Percentiles rank a stretch among this genome's conserved stretches.
phyloP scores from a whole-genome alignment of 352 stramenopile genomes.

The Phytophthora fragariaefolia region DNA sequence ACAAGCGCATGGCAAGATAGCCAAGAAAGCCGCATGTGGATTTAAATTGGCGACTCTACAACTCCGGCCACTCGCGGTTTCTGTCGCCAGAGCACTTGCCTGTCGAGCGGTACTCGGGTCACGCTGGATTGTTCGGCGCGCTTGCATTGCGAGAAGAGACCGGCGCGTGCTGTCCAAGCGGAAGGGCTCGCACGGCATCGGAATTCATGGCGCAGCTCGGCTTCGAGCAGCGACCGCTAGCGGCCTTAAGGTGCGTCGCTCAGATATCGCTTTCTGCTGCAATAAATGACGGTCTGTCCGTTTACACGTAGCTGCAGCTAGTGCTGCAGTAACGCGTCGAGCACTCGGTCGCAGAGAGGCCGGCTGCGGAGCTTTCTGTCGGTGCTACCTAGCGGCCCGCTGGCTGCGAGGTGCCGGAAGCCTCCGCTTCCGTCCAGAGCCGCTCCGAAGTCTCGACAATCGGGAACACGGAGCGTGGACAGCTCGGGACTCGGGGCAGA shows the following conservation, averaged over 20 bases:
- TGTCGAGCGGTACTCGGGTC: conserved; percentile 15
- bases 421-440: conserved; percentile 7
- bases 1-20: conserved; percentile 7
- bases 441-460: conserved; percentile 11
- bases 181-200: conserved; percentile 4
- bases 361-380: no score
- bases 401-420: background rate
- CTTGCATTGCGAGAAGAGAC: conserved; percentile 15
- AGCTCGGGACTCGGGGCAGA: background rate
- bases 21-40: conserved; percentile 21
- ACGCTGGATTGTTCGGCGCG: conserved; percentile 18
- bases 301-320: background rate
- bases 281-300: background rate
- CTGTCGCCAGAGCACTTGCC: conserved; percentile 34
- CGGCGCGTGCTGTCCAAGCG: background rate
- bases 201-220: background rate
- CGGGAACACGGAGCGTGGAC: background rate
- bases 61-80: conserved; percentile 27
- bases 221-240: no score
- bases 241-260: background rate
- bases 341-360: background rate
- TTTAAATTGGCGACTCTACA: conserved; percentile 21
- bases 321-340: background rate
- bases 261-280: background rate
- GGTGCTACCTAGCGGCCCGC: no score